Base-by-base conservation (phyloP, 2,329 filamentous ascomycete genomes). In the Aspergillus cejpii region DNA sequence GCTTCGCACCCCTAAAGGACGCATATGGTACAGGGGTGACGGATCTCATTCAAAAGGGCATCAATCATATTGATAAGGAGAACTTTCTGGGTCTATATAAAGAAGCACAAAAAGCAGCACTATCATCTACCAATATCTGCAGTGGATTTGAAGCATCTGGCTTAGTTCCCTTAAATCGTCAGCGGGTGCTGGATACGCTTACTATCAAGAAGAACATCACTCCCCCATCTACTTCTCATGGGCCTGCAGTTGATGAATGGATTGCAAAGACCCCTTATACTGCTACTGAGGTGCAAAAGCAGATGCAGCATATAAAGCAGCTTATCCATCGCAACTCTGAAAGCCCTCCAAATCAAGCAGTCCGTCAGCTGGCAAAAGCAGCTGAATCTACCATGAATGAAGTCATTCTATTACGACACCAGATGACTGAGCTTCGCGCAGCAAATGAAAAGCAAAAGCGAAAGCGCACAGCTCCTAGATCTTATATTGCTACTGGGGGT, bases 191-290 rank as follows among this genome's bases (percentile, higher is more conserved):
- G 21, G 37, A 39, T 39, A 39, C 23, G 37, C 37, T 39, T 39
- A 26, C 17, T 39, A 39, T 39, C 37, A n/a, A n/a, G n/a, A 39
- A 39, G 37, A 3, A 23, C 8, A 39, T 39, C n/a, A 39, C 37
- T 6, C 37, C 37, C 3, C 37, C 37, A 12, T 12, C 15, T 24
- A 24, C 37, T 24, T 17, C 37, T 24, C 37, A 39, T 39, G 37
- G 37, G 12, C 37, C 37, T 26, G 3, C 34, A 21, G 34, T 19
- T 15, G 5, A 12, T 3, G 34, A 37, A 37, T 39, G 37, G 37
- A 39, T 12, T 39, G 37, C 20, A 39, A 39, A 39, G 37, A 39
- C 37, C 12, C 37, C 37, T 39, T 26, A 39, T 39, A 39, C 37
- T n/a, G n/a, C n/a, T n/a, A n/a, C n/a, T n/a, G n/a, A n/a, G n/a